These are phyloP conservation scores for Hymenotorrendiella dingleyae DNA, from an alignment of 2,329 filamentous ascomycete species.

Conservation along the genomic window DNA sequence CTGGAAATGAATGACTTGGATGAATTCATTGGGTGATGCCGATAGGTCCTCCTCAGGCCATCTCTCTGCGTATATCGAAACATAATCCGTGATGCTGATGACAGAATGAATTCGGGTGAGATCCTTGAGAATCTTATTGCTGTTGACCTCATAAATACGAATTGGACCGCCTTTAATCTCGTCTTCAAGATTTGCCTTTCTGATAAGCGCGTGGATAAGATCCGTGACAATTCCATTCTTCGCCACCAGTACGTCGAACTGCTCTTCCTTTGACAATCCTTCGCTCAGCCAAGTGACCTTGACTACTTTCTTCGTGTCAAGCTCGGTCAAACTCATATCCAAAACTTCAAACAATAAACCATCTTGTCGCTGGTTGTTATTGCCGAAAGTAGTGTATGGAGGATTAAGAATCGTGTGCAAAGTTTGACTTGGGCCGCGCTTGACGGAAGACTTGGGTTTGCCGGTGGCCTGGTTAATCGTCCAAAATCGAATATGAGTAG, in stretches of 20 bases:
- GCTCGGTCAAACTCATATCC: slow-evolving; percentile 87
- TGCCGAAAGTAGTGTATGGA: slow-evolving; percentile 65
- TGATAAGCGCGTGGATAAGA: slow-evolving; percentile 67
- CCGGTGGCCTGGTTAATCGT: slow-evolving; percentile 73
- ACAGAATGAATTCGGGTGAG: slow-evolving; percentile 66
- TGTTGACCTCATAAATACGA: slow-evolving; percentile 76
- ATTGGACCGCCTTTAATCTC: slow-evolving; percentile 65
- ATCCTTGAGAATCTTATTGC: slow-evolving; percentile 77
- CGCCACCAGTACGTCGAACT: slow-evolving; percentile 75
- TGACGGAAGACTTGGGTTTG: slow-evolving; percentile 72
- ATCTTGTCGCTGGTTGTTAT: slow-evolving; percentile 65
- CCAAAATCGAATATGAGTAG: slow-evolving; percentile 86
- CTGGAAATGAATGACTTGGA: slow-evolving; percentile 89
- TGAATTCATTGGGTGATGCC: slow-evolving; percentile 50
- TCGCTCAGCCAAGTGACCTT: slow-evolving; percentile 83
- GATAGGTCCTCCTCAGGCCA: slow-evolving; percentile 69
- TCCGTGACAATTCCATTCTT: slow-evolving; percentile 80
- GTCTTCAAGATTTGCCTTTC: slow-evolving; percentile 73
- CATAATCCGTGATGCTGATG: slow-evolving; percentile 80
- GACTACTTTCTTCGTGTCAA: slow-evolving; percentile 85
- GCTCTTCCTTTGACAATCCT: slow-evolving; percentile 85
- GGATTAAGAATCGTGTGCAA: slow-evolving; percentile 73
- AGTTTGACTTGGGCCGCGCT: slow-evolving; percentile 61
- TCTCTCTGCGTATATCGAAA: slow-evolving; percentile 72
- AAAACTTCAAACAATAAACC: slow-evolving; percentile 87